Evolutionary conservation across 2,329 filamentous ascomycete genomes (phyloP), one percentile per base, ranked within the genome.

Genomic region (Lasiodiplodia hormozganensis): DNA sequence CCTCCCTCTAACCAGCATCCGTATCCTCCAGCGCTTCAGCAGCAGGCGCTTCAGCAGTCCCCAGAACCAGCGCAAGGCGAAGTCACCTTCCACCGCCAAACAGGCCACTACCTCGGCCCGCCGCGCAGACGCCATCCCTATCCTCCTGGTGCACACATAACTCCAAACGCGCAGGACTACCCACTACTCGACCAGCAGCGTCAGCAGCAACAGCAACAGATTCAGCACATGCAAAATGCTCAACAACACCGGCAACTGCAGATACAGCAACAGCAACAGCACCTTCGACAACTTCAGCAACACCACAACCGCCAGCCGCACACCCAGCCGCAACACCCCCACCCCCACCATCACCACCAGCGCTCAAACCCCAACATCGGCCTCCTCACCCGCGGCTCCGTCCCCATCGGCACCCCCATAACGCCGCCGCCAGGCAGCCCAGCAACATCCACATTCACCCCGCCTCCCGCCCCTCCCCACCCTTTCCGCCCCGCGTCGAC

Each of bases 61-160:
- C 40, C 14, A 18, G 14, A 7, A 18, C 40, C 16, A 60, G 14
- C 23, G 0, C 36, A 23, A 14, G 8, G 8, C n/a, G 47, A 53
- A 25, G 11, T 38, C 16, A 65, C 47, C 62, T 65, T 65, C 62
- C 47, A 65, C 23, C 62, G 62, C 49, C 18, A 25, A 18, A n/a
- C 25, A 28, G 62, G 62, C 43, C 43, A 52, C 28, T 65, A n/a
- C 62, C 23, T 65, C 62, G 62, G 62, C 62, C 7, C 14, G 3
- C 62, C 62, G 12, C 43, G 47, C 43, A 11, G 1, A 8, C 62
- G 28, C 47, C 57, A 62, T 7, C 57, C 57, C 1, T 62, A 38
- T n/a, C 62, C 60, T 4, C 40, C 38, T 5, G 25, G 28, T n/a
- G 40, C 40, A 7, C 43, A 34, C 6, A 34, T 10, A 34, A 1